Evolutionary conservation across 148 eudicot species (phyloP).

Genomic region (Arctostaphylos glauca): DNA sequence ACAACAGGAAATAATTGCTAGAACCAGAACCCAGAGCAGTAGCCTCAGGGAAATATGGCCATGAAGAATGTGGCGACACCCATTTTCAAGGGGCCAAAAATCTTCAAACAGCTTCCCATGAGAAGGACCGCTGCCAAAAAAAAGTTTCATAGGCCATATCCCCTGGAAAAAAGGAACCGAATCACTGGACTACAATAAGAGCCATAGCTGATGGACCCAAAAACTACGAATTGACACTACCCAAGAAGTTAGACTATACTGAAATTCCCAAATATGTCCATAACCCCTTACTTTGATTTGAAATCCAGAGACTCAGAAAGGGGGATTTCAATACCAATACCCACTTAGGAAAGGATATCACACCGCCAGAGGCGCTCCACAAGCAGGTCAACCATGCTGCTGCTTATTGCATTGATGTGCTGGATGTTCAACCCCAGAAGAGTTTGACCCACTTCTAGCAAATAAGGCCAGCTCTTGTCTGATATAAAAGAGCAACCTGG

Average conservation of each 20-base stretch:
- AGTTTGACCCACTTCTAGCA: constrained; percentile 57
- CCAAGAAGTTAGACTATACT: constrained; percentile 12
- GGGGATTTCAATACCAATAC: not conserved
- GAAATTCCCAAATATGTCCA: constrained; percentile 9
- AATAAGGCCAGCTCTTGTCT: constrained; percentile 49
- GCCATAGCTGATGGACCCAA: constrained; percentile 62
- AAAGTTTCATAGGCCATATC: constrained; percentile 35
- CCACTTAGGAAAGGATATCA: constrained; percentile 58
- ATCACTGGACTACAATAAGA: constrained; percentile 30
- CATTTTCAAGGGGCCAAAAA: constrained; percentile 27
- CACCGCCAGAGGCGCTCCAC: constrained; percentile 53
- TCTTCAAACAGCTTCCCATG: constrained; percentile 61
- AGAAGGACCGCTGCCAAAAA: constrained; percentile 52
- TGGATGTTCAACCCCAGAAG: constrained; percentile 71
- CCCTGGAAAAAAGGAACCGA: constrained; percentile 55
- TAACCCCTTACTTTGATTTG: constrained; percentile 10
- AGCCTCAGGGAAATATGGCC: constrained; percentile 40
- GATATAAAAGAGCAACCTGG: constrained; percentile 56
- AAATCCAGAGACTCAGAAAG: not conserved
- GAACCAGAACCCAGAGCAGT: constrained; percentile 33
- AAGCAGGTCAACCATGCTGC: constrained; percentile 48
- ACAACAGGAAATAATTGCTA: constrained; percentile 14
- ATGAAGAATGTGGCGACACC: constrained; percentile 30
- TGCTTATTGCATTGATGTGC: constrained; percentile 58
- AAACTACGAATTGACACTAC: constrained; percentile 30